Evolutionary conservation across 345 rosid genomes (phyloP).

Genomic region (Syzygium oleosum): DNA sequence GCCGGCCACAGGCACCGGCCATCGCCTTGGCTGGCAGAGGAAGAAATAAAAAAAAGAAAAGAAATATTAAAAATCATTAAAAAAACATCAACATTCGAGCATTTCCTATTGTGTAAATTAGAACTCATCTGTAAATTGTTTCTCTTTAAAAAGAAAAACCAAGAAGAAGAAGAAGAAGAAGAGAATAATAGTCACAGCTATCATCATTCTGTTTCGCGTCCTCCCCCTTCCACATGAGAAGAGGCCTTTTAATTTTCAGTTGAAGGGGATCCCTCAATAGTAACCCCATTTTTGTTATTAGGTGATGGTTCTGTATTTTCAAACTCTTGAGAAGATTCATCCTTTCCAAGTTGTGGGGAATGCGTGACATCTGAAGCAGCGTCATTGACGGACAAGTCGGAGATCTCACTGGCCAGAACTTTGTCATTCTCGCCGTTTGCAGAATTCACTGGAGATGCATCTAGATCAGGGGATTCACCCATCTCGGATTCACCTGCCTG

Average conservation of each 20-base stretch:
- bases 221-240: not conserved
- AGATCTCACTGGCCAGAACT: conserved; percentile 17
- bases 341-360: conserved; percentile 1
- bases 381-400: conserved; percentile 16
- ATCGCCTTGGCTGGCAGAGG: too few relatives aligned
- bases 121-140: not conserved
- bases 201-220: not conserved
- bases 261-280: not conserved
- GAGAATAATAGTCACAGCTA: not conserved
- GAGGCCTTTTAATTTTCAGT: not conserved
- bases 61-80: too few relatives aligned
- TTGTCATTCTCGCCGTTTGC: conserved; percentile 11
- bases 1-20: too few relatives aligned
- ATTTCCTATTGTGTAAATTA: not conserved
- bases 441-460: conserved; percentile 10
- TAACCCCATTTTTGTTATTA: not conserved
- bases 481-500: conserved; percentile 30
- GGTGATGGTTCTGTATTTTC: not conserved
- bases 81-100: not conserved
- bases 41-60: too few relatives aligned
- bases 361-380: not conserved
- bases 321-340: not conserved
- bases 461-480: not conserved
- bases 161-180: not conserved
- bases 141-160: not conserved